Conservation (phyloP, 1,284 basidiomycete genomes). For the Pholiota adiposa region DNA sequence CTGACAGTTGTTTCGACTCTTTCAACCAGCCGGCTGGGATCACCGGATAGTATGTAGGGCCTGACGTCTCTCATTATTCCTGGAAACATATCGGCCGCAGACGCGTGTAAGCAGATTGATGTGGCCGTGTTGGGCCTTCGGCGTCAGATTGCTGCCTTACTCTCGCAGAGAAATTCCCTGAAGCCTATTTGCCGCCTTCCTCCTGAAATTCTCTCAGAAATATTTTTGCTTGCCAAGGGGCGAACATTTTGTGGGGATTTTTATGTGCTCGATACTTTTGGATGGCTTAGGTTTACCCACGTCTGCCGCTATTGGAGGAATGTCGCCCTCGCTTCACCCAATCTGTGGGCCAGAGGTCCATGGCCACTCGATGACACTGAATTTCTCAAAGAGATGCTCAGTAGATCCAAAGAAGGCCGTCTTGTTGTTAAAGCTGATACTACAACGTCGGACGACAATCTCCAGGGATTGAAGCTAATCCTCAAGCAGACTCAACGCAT, state of each 20-base stretch:
- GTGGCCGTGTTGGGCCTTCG: neutral
- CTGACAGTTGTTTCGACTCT: no score
- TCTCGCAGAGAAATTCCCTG: constrained; percentile 10
- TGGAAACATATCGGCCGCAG: neutral
- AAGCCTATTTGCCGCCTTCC: constrained; percentile 13
- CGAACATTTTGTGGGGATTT: neutral
- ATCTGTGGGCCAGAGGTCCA: neutral
- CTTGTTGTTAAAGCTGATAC: no score
- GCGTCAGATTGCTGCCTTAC: constrained; percentile 1
- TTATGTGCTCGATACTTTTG: neutral
- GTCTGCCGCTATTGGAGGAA: neutral
- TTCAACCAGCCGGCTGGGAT: no score
- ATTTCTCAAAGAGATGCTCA: neutral
- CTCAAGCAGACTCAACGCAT: no score
- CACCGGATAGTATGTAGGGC: no score
- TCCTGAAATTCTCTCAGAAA: constrained; percentile 14
- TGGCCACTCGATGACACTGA: neutral
- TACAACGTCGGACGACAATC: no score
- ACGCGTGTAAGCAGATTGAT: neutral
- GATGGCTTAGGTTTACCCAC: neutral
- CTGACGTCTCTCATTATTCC: no score
- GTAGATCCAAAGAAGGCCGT: neutral
- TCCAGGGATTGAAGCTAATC: no score
- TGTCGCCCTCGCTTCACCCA: neutral
- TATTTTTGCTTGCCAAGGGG: constrained; percentile 6